phyloP scores from a whole-genome alignment of 768 basidiomycete genomes.

The Trametes coccinea region DNA sequence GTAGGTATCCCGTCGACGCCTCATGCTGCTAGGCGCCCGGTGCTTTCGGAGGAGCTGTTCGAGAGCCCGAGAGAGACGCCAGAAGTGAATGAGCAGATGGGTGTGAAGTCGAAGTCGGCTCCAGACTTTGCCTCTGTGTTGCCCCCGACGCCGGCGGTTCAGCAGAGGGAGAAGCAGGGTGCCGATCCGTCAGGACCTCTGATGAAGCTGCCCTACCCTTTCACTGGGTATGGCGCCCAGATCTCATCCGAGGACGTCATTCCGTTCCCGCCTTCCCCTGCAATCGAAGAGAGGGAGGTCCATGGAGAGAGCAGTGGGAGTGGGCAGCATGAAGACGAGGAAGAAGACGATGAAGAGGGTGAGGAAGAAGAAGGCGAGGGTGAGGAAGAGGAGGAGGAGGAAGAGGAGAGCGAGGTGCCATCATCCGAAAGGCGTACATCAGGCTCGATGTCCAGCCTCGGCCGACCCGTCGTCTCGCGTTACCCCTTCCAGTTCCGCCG shows the following conservation, averaged over 20 bases:
- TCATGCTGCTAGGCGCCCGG: constrained; percentile 54
- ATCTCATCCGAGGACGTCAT: constrained; percentile 63
- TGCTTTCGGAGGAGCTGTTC: constrained; percentile 68
- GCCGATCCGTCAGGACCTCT: constrained; percentile 44
- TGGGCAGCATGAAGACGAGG: constrained; percentile 23
- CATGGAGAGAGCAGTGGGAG: constrained; percentile 20
- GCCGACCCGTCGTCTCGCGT: constrained; percentile 69
- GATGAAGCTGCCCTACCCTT: constrained; percentile 68
- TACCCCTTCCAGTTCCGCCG: constrained; percentile 71
- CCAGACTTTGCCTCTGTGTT: constrained; percentile 43
- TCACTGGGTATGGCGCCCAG: constrained; percentile 60
- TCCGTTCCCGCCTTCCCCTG: constrained; percentile 73
- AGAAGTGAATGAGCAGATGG: constrained; percentile 23
- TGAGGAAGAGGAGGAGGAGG: constrained; percentile 38
- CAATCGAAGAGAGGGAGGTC: constrained; percentile 41
- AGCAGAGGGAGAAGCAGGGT: constrained; percentile 48
- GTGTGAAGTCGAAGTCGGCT: constrained; percentile 22
- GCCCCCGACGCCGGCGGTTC: constrained; percentile 44
- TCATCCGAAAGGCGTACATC: constrained; percentile 64
- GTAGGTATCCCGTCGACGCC: constrained; percentile 52
- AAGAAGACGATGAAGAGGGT: constrained; percentile 36
- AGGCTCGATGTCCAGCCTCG: constrained; percentile 83
- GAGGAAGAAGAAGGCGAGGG: constrained; percentile 49
- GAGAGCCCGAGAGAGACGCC: constrained; percentile 43
- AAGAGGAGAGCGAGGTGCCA: constrained; percentile 42